These are phyloP conservation scores for Geum urbanum DNA, from an alignment of 306 rosid genomes.

Conservation along the genomic window DNA sequence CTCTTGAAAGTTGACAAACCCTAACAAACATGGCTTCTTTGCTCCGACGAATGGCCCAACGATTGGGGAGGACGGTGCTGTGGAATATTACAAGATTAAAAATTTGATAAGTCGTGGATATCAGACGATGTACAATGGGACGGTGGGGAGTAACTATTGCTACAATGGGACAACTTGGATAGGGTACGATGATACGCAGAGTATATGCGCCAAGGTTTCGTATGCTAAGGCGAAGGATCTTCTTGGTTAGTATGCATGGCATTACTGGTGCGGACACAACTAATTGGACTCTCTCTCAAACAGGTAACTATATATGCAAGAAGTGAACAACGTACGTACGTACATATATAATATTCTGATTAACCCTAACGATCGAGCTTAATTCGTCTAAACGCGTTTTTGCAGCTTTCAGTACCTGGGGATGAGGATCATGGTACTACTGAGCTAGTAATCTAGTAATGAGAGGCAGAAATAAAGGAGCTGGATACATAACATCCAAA, in stretches of 20 bases:
- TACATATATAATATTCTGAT: no score
- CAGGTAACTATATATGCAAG: constrained; percentile 12
- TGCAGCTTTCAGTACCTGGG: constrained; percentile 4
- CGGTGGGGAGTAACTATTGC: constrained; percentile 21
- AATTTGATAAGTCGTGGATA: constrained; percentile 13
- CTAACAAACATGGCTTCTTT: constrained; percentile 21
- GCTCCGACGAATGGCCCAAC: constrained; percentile 37
- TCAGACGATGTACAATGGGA: constrained; percentile 7
- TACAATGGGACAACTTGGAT: constrained; percentile 25
- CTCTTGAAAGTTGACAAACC: constrained; percentile 23
- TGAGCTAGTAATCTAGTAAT: no score
- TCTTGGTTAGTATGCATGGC: constrained; percentile 47
- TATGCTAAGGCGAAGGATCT: constrained; percentile 32
- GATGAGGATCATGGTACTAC: background rate
- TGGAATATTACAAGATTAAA: constrained; percentile 17
- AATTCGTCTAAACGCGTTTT: background rate
- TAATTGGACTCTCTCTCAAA: constrained; percentile 19
- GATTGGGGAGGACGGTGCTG: constrained; percentile 8
- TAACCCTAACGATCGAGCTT: background rate
- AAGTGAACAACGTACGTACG: no score
- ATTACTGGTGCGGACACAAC: constrained; percentile 19
- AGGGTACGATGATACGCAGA: no score
- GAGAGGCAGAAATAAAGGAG: no score
- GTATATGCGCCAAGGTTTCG: background rate
- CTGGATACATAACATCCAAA: no score